Conservation (phyloP, 1,139 yeast species). For the Debaryomyces singareniensis region DNA sequence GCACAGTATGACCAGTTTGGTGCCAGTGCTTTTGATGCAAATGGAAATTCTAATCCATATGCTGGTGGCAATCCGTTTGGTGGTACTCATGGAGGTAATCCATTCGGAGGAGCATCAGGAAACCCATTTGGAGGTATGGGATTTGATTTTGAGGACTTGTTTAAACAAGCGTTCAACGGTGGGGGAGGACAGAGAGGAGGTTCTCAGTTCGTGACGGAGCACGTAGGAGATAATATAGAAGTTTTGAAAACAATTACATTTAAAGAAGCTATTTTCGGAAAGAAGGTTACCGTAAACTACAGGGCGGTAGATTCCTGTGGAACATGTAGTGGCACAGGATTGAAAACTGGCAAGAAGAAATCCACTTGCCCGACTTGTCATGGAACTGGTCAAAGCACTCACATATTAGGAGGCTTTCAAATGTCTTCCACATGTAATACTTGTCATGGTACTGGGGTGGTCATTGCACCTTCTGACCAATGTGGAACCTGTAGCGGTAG, state of each 20-base stretch:
- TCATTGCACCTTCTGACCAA: conserved; percentile 58
- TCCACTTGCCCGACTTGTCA: conserved; percentile 82
- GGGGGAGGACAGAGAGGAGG: conserved; percentile 30
- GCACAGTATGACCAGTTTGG: conserved; percentile 92
- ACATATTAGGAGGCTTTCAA: conserved; percentile 89
- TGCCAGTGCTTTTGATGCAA: conserved; percentile 71
- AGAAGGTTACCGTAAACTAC: conserved; percentile 60
- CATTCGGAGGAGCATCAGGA: conserved; percentile 28
- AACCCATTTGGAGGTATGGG: conserved; percentile 45
- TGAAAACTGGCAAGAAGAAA: conserved; percentile 71
- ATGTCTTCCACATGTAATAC: conserved; percentile 90
- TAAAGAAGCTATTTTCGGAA: conserved; percentile 85
- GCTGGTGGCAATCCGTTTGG: conserved; percentile 43
- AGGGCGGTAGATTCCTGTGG: conserved; percentile 72
- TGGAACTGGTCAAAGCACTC: conserved; percentile 90
- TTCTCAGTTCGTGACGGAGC: conserved; percentile 56
- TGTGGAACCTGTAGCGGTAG: conserved; percentile 84
- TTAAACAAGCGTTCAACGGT: conserved; percentile 63
- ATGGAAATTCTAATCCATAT: conserved; percentile 53
- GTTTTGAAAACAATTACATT: conserved; percentile 67
- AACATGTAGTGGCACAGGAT: conserved; percentile 79
- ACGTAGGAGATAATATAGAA: conserved; percentile 86
- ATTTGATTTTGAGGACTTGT: conserved; percentile 79
- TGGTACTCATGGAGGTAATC: conserved; percentile 36
- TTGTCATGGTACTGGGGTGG: conserved; percentile 87